Evolutionary conservation across 2,329 filamentous ascomycete genomes (phyloP), one percentile per base, ranked within the genome.

Genomic region (Leptographium radiaticola): DNA sequence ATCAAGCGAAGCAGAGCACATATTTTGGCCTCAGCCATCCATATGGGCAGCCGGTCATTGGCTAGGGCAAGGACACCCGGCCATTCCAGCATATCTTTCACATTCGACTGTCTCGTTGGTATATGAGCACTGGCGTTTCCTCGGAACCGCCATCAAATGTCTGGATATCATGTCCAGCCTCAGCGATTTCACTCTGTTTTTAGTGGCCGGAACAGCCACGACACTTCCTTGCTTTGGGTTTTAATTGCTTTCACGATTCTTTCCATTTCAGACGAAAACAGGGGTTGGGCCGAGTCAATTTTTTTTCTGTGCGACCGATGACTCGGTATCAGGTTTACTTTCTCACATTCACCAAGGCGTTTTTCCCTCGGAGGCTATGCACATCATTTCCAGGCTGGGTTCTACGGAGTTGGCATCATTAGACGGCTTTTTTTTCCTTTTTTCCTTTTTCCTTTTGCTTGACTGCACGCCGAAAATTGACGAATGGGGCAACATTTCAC

Each of bases 41-140:
- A 44, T 80, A 77, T 54, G 71, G 73, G 33, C 78, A 80, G 62
- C 67, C 77, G 15, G 77, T 81, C 16, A 73, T 80, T 64, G 77
- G 77, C 52, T 78, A 18, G n/a, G 39, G 7, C n/a, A n/a, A 7
- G 7, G 9, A 10, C 34, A 36, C 9, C 12, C 34, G 12, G 34
- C 34, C 34, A 36, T 36, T 36, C 34, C 34, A 9, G 34, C 9
- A 10, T 36, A n/a, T 36, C 8, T 36, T 36, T 36, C 25, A 25
- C 25, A 25, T 36, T 36, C 34, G 34, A 6, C 34, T 36, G 9
- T 13, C 9, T 36, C 34, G 25, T 25, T 25, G 25, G 25, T 25
- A n/a, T 25, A 25, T 5, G 25, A 25, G 25, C 25, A 25, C 25
- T 25, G 25, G 25, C 25, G 25, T 25, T 25, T 25, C 25, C 5